Evolutionary conservation across 1,284 basidiomycete genomes (phyloP).

Genomic region (Naganishia sp.): DNA sequence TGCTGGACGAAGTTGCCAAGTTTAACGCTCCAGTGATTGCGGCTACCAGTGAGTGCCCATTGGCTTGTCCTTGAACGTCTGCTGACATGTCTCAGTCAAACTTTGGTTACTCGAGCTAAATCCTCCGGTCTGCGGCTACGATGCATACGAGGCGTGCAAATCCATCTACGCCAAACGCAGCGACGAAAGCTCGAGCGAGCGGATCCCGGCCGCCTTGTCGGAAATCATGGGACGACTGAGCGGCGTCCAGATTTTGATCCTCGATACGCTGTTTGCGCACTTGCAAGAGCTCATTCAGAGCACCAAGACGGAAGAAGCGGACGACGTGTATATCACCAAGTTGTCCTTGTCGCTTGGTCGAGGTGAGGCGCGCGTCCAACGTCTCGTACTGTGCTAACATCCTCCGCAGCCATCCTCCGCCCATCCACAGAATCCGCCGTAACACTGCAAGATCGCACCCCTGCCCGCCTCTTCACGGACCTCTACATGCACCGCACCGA

Average conservation of each 20-base stretch:
- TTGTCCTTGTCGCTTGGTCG: slow-evolving; percentile 82
- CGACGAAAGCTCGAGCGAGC: slow-evolving; percentile 64
- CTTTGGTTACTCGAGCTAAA: slow-evolving; percentile 83
- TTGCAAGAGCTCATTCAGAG: slow-evolving; percentile 70
- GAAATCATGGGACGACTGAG: slow-evolving; percentile 71
- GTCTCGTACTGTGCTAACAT: not conserved
- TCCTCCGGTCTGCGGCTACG: slow-evolving; percentile 72
- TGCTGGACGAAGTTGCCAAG: slow-evolving; percentile 68
- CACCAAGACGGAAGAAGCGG: slow-evolving; percentile 66
- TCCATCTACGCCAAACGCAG: slow-evolving; percentile 70
- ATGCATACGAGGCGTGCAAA: slow-evolving; percentile 85
- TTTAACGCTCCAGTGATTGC: slow-evolving; percentile 86
- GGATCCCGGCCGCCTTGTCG: slow-evolving; percentile 56
- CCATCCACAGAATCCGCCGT: slow-evolving; percentile 78
- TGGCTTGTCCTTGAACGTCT: not conserved
- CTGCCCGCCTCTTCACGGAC: slow-evolving; percentile 77
- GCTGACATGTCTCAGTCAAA: slow-evolving; percentile 56
- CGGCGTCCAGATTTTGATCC: slow-evolving; percentile 74
- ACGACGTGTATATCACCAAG: slow-evolving; percentile 79
- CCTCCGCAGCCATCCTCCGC: slow-evolving; percentile 67
- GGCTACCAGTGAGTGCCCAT: slow-evolving; percentile 55
- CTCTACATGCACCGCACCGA: slow-evolving; percentile 73
- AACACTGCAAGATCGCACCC: slow-evolving; percentile 82
- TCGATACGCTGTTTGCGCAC: slow-evolving; percentile 78
- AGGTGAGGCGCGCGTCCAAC: slow-evolving; percentile 59